phyloP scores from a whole-genome alignment of 2,329 filamentous ascomycete species.

The Westerdykella aurantiaca region DNA sequence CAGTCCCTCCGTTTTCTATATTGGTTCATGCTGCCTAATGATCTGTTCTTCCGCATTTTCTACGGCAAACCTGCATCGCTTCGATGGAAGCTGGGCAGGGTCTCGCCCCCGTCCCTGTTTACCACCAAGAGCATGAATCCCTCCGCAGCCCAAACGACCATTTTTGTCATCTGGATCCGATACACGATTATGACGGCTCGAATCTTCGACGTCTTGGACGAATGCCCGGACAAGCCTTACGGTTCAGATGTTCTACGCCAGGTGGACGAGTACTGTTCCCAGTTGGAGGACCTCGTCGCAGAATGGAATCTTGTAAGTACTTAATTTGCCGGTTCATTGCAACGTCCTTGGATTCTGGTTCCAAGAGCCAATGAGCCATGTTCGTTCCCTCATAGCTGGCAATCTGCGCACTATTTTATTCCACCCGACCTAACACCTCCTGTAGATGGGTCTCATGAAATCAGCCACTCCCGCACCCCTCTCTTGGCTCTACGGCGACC shows the following conservation, averaged over 20 bases:
- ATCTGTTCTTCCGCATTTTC: conserved; percentile 24
- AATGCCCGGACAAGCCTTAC: background rate
- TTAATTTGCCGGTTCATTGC: background rate
- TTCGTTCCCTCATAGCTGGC: background rate
- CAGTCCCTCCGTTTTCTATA: conserved; percentile 16
- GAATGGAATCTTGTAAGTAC: conserved; percentile 18
- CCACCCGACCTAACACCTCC: background rate
- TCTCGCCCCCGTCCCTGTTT: conserved; percentile 18
- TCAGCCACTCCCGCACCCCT: conserved; percentile 1
- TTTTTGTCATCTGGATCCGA: conserved; percentile 16
- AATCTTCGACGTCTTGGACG: conserved; percentile 16
- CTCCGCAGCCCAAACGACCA: conserved; percentile 9
- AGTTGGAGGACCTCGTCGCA: conserved; percentile 15
- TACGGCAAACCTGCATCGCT: conserved; percentile 22
- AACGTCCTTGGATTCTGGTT: background rate
- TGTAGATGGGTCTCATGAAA: conserved; percentile 5
- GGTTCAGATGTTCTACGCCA: conserved; percentile 5
- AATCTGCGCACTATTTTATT: background rate
- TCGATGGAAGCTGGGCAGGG: conserved; percentile 12
- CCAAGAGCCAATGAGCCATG: background rate
- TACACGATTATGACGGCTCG: conserved; percentile 18
- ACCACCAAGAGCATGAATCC: conserved; percentile 16
- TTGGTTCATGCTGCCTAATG: conserved; percentile 20
- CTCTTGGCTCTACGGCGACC: conserved; percentile 19
- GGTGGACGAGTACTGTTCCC: conserved; percentile 13